A percentile compares a stretch with the other conserved stretches of the same genome.
Evolutionary conservation across 2,329 filamentous ascomycete species (phyloP).

Genomic region (Neurospora sp.): DNA sequence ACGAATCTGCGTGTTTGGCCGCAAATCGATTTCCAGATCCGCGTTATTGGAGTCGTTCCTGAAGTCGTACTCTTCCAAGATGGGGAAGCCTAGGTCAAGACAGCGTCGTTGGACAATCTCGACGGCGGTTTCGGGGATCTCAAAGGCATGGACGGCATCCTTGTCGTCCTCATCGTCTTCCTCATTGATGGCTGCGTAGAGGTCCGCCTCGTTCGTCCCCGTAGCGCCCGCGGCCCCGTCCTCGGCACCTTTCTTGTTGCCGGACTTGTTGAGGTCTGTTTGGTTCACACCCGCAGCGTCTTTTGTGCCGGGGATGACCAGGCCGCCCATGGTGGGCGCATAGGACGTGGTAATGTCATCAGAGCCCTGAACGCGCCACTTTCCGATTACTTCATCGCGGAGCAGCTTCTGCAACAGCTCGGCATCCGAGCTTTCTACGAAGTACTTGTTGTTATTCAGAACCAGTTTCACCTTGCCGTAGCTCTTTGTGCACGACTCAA

Average conservation of each 20-base stretch:
- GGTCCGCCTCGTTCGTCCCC: slow-evolving; percentile 51
- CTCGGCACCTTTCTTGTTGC: slow-evolving; percentile 32
- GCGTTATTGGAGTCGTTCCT: slow-evolving; percentile 82
- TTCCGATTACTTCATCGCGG: slow-evolving; percentile 72
- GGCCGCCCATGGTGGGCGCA: slow-evolving; percentile 74
- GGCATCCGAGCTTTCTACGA: slow-evolving; percentile 84
- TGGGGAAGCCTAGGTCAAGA: slow-evolving; percentile 73
- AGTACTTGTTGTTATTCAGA: slow-evolving; percentile 88
- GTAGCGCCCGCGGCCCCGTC: slow-evolving; percentile 39
- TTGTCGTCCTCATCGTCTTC: slow-evolving; percentile 70
- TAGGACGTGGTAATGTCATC: slow-evolving; percentile 68
- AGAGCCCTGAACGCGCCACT: slow-evolving; percentile 63
- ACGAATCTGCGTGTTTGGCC: slow-evolving; percentile 80
- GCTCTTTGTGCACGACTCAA: slow-evolving; percentile 69
- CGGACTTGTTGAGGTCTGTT: slow-evolving; percentile 32
- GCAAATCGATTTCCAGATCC: slow-evolving; percentile 86
- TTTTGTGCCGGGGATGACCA: slow-evolving; percentile 91
- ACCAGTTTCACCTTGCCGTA: slow-evolving; percentile 96
- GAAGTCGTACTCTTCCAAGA: slow-evolving; percentile 96
- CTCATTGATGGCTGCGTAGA: slow-evolving; percentile 63
- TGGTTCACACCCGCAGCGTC: slow-evolving; percentile 84
- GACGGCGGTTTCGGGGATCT: slow-evolving; percentile 74
- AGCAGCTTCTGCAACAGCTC: slow-evolving; percentile 79
- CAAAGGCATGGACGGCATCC: slow-evolving; percentile 85
- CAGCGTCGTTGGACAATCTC: slow-evolving; percentile 86